phyloP scores from a whole-genome alignment of 108 stramenopile species.

The Pseudonitzschia multiseries region DNA sequence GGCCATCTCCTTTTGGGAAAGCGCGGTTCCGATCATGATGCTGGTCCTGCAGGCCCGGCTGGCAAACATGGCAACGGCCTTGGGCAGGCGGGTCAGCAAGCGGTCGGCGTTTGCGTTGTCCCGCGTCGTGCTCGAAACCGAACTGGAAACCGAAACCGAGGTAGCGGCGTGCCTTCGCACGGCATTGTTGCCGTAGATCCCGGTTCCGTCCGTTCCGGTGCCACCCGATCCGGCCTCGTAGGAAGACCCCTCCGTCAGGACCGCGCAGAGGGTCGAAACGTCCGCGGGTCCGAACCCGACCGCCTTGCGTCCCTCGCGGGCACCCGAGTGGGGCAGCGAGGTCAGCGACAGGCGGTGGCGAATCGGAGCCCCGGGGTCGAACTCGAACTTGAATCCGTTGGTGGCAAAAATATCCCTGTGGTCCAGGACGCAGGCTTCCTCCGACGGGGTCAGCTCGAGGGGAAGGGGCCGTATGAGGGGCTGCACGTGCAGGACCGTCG shows the following conservation, averaged over 20 bases:
- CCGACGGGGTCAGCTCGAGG: conserved; percentile 82
- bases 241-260: conserved; percentile 71
- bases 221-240: conserved; percentile 64
- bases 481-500: conserved; percentile 83
- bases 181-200: conserved; percentile 78
- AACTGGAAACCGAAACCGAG: too few relatives aligned
- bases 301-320: conserved; percentile 82
- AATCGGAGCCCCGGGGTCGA: conserved; percentile 72
- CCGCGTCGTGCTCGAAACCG: conserved; percentile 13
- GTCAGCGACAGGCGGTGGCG: conserved; percentile 83
- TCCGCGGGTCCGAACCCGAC: conserved; percentile 94
- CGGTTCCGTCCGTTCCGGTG: conserved; percentile 76
- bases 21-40: conserved; percentile 95
- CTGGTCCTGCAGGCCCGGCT: conserved; percentile 88
- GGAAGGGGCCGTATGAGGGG: conserved; percentile 76
- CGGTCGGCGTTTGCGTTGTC: conserved; percentile 1
- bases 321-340: conserved; percentile 89
- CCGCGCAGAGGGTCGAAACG: conserved; percentile 86
- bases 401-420: conserved; percentile 87
- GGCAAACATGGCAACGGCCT: conserved; percentile 97
- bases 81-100: conserved; percentile 81
- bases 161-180: conserved; percentile 75
- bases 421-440: conserved; percentile 90
- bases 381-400: conserved; percentile 89
- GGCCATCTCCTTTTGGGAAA: conserved; percentile 84